phyloP scores from a whole-genome alignment of 169 alveolate genomes.

The Plasmodium coatneyi region DNA sequence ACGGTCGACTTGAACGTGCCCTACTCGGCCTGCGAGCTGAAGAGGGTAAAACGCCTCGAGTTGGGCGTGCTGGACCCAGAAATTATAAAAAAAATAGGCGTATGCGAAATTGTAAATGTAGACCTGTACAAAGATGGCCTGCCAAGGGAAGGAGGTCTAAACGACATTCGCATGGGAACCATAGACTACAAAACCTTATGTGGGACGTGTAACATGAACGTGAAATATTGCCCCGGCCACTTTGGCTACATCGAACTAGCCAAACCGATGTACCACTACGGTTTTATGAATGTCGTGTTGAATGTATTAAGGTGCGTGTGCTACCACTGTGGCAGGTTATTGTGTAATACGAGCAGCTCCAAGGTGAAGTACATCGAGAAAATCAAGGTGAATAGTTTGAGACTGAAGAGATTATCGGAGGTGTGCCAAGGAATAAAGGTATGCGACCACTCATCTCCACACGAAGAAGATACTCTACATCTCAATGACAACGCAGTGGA shows the following conservation, averaged over 20 bases:
- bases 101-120: constrained; percentile 90
- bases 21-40: constrained; percentile 88
- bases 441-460: constrained; percentile 84
- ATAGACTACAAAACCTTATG: constrained; percentile 94
- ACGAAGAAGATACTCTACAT: constrained; percentile 78
- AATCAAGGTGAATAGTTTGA: constrained; percentile 74
- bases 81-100: constrained; percentile 88
- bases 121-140: constrained; percentile 93
- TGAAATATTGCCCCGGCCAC: constrained; percentile 98
- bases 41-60: constrained; percentile 87
- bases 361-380: constrained; percentile 79
- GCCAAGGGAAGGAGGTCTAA: constrained; percentile 93
- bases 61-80: constrained; percentile 91
- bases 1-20: constrained; percentile 88
- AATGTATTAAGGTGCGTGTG: constrained; percentile 97
- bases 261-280: constrained; percentile 96
- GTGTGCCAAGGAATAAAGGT: constrained; percentile 76
- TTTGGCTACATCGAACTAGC: constrained; percentile 98
- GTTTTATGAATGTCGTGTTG: constrained; percentile 93
- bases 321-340: constrained; percentile 93
- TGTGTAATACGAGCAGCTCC: constrained; percentile 90
- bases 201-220: constrained; percentile 95
- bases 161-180: constrained; percentile 98
- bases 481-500: constrained; percentile 70
- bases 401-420: constrained; percentile 78